Evolutionary conservation across 2,329 filamentous ascomycete species (phyloP).

Genomic region (Tolypocladium ovalisporum): DNA sequence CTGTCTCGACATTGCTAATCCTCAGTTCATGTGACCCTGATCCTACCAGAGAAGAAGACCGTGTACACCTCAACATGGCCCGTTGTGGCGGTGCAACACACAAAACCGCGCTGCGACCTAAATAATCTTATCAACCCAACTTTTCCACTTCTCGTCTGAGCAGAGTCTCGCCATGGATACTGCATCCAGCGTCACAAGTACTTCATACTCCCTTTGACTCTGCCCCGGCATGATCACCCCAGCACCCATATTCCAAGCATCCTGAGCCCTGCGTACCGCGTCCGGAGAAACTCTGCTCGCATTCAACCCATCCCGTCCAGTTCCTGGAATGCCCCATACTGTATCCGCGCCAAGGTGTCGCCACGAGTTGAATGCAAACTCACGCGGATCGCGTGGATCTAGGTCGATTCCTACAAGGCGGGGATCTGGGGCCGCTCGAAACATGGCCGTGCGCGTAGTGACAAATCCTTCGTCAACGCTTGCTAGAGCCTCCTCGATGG

Average conservation of each 20-base stretch:
- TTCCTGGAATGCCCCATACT: conserved; percentile 21
- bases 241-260: conserved; percentile 17
- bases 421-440: conserved; percentile 25
- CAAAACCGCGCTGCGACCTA: not conserved
- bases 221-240: conserved; percentile 20
- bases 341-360: conserved; percentile 30
- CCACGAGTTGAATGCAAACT: conserved; percentile 34
- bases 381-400: conserved; percentile 26
- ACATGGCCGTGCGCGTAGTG: conserved; percentile 22
- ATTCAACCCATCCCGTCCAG: not conserved
- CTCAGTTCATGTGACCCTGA: no score
- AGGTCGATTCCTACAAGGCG: conserved; percentile 27
- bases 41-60: not conserved
- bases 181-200: conserved; percentile 19
- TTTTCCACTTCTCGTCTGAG: conserved; percentile 13
- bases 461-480: conserved; percentile 30
- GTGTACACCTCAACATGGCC: not conserved
- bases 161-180: conserved; percentile 17
- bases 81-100: not conserved
- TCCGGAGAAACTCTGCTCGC: conserved; percentile 10
- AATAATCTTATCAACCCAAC: conserved; percentile 13
- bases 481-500: conserved; percentile 13
- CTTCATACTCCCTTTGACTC: conserved; percentile 13
- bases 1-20: no score
- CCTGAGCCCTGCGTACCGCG: conserved; percentile 18